Conservation (phyloP, 2,329 filamentous ascomycete species). For the Ambrosiella cleistominuta region DNA sequence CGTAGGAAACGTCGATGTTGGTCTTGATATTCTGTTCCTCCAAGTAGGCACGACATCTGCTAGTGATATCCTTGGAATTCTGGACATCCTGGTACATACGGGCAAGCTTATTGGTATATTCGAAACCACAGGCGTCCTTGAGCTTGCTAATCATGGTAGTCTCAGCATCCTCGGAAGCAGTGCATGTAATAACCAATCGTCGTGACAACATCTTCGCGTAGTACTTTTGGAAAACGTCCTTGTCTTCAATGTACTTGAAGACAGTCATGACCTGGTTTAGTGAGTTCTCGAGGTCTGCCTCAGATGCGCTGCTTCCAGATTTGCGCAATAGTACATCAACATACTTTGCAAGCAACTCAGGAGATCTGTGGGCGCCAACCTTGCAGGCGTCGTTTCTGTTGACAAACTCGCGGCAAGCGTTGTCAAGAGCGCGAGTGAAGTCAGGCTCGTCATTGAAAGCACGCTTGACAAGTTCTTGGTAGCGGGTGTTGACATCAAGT, state of each 20-base stretch:
- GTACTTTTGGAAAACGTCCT: slow-evolving; percentile 99
- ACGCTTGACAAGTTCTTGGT: slow-evolving; percentile 75
- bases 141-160: slow-evolving; percentile 99
- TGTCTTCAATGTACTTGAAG: slow-evolving; percentile 99
- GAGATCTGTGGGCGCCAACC: slow-evolving; percentile 79
- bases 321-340: slow-evolving; percentile 85
- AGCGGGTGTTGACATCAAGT: slow-evolving; percentile 84
- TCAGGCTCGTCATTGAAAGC: slow-evolving; percentile 93
- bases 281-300: slow-evolving; percentile 79
- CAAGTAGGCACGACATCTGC: slow-evolving; percentile 64
- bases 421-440: slow-evolving; percentile 89
- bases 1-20: slow-evolving; percentile 68
- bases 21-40: slow-evolving; percentile 39
- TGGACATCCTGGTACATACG: slow-evolving; percentile 99
- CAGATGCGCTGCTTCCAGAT: slow-evolving; percentile 80
- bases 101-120: slow-evolving; percentile 98
- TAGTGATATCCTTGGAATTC: slow-evolving; percentile 93
- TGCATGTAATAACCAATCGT: slow-evolving; percentile 84
- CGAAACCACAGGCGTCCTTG: slow-evolving; percentile 95
- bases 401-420: slow-evolving; percentile 93
- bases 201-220: slow-evolving; percentile 94
- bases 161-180: slow-evolving; percentile 91
- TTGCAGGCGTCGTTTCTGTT: slow-evolving; percentile 96
- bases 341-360: slow-evolving; percentile 88
- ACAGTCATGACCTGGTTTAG: slow-evolving; percentile 94